Conservation (phyloP, 2,329 filamentous ascomycete genomes). For the Drechslerella dactyloides region DNA sequence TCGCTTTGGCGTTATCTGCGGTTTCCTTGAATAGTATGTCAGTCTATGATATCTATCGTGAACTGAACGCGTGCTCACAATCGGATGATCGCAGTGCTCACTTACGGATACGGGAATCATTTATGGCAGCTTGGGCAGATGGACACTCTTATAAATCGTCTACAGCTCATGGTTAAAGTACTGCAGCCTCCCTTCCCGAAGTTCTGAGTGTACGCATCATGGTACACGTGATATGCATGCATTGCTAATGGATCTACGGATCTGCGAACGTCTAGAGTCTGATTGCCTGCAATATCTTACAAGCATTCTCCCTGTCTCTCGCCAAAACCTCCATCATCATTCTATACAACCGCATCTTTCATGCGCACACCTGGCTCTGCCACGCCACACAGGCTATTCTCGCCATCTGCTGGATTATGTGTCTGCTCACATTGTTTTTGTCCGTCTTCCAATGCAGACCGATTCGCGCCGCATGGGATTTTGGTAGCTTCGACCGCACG, state of each 20-base stretch:
- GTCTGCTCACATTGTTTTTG: constrained; percentile 21
- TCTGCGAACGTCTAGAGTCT: no score
- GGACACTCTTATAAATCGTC: no score
- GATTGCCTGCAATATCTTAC: constrained; percentile 26
- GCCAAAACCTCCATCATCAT: constrained; percentile 30
- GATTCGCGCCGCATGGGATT: constrained; percentile 14
- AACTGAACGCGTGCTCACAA: not conserved
- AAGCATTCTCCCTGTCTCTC: constrained; percentile 18
- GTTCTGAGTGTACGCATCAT: no score
- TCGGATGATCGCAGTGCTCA: constrained; percentile 10
- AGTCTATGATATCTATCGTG: not conserved
- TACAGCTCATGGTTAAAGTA: no score
- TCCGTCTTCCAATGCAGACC: constrained; percentile 28
- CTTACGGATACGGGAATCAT: constrained; percentile 26
- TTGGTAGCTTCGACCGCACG: constrained; percentile 2
- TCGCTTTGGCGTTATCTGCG: constrained; percentile 1
- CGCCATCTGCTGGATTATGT: constrained; percentile 24
- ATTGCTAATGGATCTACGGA: no score
- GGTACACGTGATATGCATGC: no score
- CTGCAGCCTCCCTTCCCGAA: no score
- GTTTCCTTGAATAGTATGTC: constrained; percentile 12
- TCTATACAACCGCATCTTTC: constrained; percentile 38
- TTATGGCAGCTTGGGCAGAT: constrained; percentile 8
- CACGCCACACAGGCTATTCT: constrained; percentile 7
- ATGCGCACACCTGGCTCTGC: constrained; percentile 18